phyloP scores from a whole-genome alignment of 2,329 filamentous ascomycete species.

The Anthostomella pinea region DNA sequence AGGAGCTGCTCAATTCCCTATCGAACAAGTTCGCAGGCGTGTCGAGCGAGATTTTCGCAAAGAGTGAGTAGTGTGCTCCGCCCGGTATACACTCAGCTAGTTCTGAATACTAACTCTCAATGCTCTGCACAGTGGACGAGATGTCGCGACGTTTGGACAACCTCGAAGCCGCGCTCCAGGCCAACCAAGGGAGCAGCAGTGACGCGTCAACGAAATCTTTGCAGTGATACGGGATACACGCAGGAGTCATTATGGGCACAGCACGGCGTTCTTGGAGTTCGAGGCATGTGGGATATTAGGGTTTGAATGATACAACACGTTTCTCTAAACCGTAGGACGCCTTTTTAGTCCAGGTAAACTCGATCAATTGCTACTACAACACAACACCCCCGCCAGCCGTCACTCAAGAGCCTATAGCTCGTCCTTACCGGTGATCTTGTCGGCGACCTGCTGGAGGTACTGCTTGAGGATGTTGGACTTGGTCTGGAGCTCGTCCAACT shows the following conservation, averaged over 20 bases:
- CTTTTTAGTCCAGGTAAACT: no score
- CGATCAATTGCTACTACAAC: conserved; percentile 13
- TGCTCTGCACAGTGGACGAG: conserved; percentile 81
- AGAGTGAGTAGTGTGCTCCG: conserved; percentile 56
- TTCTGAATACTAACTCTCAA: conserved; percentile 6
- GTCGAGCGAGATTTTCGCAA: conserved; percentile 82
- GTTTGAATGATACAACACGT: no score
- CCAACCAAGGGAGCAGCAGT: conserved; percentile 46
- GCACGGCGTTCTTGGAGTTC: conserved; percentile 22
- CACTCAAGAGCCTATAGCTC: conserved; percentile 55
- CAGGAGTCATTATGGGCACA: conserved; percentile 14
- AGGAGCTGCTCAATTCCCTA: conserved; percentile 81
- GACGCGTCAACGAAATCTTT: conserved; percentile 37
- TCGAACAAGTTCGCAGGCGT: conserved; percentile 82
- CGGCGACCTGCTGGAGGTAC: conserved; percentile 63
- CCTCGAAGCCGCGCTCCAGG: conserved; percentile 70
- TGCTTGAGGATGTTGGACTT: conserved; percentile 85
- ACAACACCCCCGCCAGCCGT: conserved; percentile 6
- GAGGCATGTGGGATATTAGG: no score
- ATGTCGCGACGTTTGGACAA: conserved; percentile 86
- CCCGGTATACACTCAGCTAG: neutral
- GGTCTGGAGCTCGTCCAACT: conserved; percentile 82
- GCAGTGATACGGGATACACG: no score
- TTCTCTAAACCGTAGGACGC: no score
- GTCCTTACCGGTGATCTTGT: conserved; percentile 59